Conservation (phyloP, 352 stramenopile genomes). For the Phytophthora palmivora region DNA sequence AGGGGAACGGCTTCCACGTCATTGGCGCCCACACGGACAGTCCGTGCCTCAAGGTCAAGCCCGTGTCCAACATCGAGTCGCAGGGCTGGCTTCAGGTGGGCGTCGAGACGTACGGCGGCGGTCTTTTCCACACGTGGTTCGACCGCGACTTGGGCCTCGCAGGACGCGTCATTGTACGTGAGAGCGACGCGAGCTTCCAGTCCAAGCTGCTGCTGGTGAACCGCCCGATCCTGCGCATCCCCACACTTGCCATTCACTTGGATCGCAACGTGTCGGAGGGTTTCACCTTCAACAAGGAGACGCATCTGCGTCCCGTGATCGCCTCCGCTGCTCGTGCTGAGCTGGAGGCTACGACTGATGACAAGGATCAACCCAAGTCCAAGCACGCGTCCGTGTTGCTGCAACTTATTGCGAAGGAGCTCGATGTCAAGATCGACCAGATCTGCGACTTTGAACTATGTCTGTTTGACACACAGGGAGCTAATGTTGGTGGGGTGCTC, state of each 20-base stretch:
- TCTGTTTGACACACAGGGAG: slow-evolving; percentile 96
- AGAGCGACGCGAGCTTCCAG: slow-evolving; percentile 74
- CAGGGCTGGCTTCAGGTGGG: slow-evolving; percentile 85
- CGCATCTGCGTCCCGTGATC: slow-evolving; percentile 95
- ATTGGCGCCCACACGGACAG: slow-evolving; percentile 97
- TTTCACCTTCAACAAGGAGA: slow-evolving; percentile 98
- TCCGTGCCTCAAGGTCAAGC: slow-evolving; percentile 96
- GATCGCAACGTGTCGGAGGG: slow-evolving; percentile 87
- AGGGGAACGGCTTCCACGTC: slow-evolving; percentile 95
- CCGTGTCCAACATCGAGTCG: slow-evolving; percentile 90
- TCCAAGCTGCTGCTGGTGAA: slow-evolving; percentile 93
- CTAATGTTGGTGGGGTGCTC: slow-evolving; percentile 90
- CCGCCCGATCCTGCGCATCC: slow-evolving; percentile 95
- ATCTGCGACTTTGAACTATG: slow-evolving; percentile 98
- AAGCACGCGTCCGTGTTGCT: slow-evolving; percentile 95
- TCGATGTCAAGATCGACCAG: slow-evolving; percentile 81
- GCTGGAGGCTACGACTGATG: slow-evolving; percentile 76
- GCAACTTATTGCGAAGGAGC: slow-evolving; percentile 91
- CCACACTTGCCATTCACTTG: slow-evolving; percentile 98
- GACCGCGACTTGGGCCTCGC: slow-evolving; percentile 96
- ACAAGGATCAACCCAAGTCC: slow-evolving; percentile 62
- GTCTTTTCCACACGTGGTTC: slow-evolving; percentile 99
- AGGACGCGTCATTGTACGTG: slow-evolving; percentile 92
- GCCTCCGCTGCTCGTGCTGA: slow-evolving; percentile 82
- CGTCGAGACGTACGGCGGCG: slow-evolving; percentile 90